A percentile compares a stretch with the other conserved stretches of the same genome.
These are phyloP conservation scores for Solanum sejunctum DNA, from an alignment of 257 asterid species.

Conservation along the genomic window DNA sequence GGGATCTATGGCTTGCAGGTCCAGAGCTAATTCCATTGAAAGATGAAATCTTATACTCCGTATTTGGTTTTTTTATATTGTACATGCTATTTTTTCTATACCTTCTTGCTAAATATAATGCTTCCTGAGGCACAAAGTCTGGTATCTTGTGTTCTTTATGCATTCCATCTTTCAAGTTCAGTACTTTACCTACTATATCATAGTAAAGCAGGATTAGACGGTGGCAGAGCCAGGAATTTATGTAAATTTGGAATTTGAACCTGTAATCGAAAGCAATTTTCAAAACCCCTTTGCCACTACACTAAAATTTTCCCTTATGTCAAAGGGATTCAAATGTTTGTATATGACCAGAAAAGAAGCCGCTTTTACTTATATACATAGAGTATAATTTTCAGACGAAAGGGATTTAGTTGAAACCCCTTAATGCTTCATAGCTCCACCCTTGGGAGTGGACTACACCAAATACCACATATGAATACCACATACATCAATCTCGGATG, in stretches of 20 bases:
- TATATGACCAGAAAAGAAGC: neutral
- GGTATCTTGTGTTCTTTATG: neutral
- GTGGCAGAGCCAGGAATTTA: neutral
- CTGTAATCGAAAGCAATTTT: neutral
- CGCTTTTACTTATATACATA: neutral
- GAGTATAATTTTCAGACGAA: neutral
- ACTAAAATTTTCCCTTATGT: neutral
- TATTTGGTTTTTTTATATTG: neutral
- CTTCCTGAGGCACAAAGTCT: neutral
- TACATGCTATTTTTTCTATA: neutral
- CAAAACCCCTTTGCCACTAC: neutral
- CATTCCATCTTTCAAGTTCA: neutral
- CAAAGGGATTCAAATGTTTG: neutral
- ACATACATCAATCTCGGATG: no score
- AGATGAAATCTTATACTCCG: neutral
- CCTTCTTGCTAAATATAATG: neutral
- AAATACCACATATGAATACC: neutral
- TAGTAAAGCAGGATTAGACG: neutral
- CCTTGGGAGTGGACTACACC: neutral
- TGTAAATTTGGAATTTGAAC: neutral
- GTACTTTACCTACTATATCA: neutral
- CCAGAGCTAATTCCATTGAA: neutral
- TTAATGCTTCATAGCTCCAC: neutral
- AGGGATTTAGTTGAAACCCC: neutral
- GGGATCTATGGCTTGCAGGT: conserved; percentile 80